Percentiles rank a stretch among this genome's conserved stretches.
Evolutionary conservation across 169 alveolate genomes (phyloP).

Genomic region (Plasmodium ovale): DNA sequence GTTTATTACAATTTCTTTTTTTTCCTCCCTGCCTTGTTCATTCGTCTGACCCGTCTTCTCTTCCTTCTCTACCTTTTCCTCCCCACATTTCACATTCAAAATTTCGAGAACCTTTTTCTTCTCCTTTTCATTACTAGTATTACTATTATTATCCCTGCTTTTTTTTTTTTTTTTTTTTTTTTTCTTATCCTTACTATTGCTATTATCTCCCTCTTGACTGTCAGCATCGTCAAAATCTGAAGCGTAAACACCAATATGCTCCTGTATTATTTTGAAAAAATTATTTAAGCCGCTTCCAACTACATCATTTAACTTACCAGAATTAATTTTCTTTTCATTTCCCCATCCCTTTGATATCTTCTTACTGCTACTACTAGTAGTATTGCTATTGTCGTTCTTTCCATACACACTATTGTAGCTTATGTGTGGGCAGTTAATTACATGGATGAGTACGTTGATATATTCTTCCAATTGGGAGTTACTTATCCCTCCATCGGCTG

Average conservation of each 20-base stretch:
- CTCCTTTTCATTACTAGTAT: neutral
- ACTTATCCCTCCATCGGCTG: conserved; percentile 70
- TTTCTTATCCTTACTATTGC: neutral
- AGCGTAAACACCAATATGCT: conserved; percentile 65
- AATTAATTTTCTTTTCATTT: neutral
- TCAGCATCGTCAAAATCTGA: conserved; percentile 45
- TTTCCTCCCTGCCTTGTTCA: neutral
- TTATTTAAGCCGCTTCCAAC: conserved; percentile 41
- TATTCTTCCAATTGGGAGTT: conserved; percentile 69
- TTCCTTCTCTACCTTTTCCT: conserved; percentile 6
- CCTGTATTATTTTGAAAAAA: conserved; percentile 69
- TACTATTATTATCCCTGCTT: neutral
- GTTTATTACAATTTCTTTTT: conserved; percentile 13
- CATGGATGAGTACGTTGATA: conserved; percentile 73
- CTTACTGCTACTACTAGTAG: conserved; percentile 9
- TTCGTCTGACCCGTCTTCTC: neutral
- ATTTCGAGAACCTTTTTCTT: conserved; percentile 2
- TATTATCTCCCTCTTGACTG: neutral
- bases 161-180: conserved; percentile 22
- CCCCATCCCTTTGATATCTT: conserved; percentile 12
- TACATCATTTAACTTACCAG: conserved; percentile 42
- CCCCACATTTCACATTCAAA: neutral
- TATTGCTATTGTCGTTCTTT: conserved; percentile 12
- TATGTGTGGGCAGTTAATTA: conserved; percentile 47
- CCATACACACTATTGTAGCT: conserved; percentile 37